Conservation (phyloP, 306 rosid genomes). For the Sindora glabra region DNA sequence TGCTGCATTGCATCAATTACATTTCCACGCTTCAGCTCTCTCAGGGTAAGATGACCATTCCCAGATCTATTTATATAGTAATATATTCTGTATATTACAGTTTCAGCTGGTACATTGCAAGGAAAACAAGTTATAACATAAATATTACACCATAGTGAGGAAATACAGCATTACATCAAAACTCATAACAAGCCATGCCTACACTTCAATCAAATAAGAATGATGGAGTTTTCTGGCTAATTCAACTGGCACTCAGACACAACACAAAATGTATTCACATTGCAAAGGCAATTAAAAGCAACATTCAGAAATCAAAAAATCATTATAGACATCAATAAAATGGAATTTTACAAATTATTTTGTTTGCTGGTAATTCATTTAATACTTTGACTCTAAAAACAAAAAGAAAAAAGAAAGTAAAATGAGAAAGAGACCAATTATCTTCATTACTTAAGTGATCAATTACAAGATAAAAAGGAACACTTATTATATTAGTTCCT, state of each 20-base stretch:
- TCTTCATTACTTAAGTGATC: constrained; percentile 2
- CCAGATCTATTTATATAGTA: constrained; percentile 93
- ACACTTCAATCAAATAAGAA: constrained; percentile 10
- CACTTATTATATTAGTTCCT: neutral
- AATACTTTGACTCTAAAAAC: neutral
- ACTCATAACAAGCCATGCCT: neutral
- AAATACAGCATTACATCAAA: constrained; percentile 7
- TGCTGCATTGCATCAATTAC: constrained; percentile 98
- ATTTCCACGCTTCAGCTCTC: constrained; percentile 95
- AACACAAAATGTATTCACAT: neutral
- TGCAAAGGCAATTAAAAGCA: too few species aligned
- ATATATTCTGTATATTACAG: constrained; percentile 96
- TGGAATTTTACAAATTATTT: neutral
- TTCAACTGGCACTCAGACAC: neutral
- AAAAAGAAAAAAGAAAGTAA: neutral
- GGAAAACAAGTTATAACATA: constrained; percentile 21
- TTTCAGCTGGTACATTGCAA: constrained; percentile 87
- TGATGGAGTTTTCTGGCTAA: neutral
- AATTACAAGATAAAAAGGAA: too few species aligned
- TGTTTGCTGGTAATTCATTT: neutral
- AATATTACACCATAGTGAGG: constrained; percentile 4
- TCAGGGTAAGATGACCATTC: constrained; percentile 77
- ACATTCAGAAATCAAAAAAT: too few species aligned
- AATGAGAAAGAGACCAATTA: neutral
- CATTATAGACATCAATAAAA: too few species aligned